Evolutionary conservation across 2,329 filamentous ascomycete species (phyloP), one percentile per base, ranked within the genome.

Genomic region (Alternaria solani): DNA sequence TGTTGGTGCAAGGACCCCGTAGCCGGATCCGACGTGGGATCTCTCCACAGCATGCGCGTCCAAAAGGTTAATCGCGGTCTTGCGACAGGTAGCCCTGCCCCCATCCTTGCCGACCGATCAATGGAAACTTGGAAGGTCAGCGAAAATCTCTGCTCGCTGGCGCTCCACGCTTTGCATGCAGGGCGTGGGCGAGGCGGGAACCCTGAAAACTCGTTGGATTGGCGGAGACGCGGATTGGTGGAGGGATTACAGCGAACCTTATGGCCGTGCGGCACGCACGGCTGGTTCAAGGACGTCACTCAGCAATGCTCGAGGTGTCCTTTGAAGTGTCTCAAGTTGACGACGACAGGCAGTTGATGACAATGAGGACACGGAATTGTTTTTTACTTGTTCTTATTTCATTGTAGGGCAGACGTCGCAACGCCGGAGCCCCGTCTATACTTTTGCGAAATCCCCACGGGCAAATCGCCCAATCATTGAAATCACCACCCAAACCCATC

Each of bases 341-440:
- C 46, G 16, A 34, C n/a, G 32, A 41, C 20, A 34, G 34, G 28
- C 5, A 51, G 39, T 3, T 16, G 18, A 25, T 16, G 6, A 25
- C 23, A 12, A 47, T 57, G 44, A 20, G 36, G 43, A 30, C 20
- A 34, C 5, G 16, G 11, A 2, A 30, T 44, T 30, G 36, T 52
- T 46, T 53, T 41, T 47, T 43, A 42, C 11, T 48, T 57, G 52
- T 55, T 62, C 56, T 65, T 48, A 61, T 64, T 67, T 63, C 51
- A 42, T 57, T 62, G 59, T 60, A 52, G 55, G 59, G 58, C 58
- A 39, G 59, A 56, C 42, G 38, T 64, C 57, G 52, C 49, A 65
- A 68, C 62, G 64, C 68, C 67, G 51, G 62, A 61, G 58, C 63
- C 59, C 59, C 39, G 59, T 73, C 69, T 74, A 70, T 68, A 62